Evolutionary conservation across 1,284 basidiomycete genomes (phyloP), one percentile per base, ranked within the genome.

Genomic region (Trametes sp.): DNA sequence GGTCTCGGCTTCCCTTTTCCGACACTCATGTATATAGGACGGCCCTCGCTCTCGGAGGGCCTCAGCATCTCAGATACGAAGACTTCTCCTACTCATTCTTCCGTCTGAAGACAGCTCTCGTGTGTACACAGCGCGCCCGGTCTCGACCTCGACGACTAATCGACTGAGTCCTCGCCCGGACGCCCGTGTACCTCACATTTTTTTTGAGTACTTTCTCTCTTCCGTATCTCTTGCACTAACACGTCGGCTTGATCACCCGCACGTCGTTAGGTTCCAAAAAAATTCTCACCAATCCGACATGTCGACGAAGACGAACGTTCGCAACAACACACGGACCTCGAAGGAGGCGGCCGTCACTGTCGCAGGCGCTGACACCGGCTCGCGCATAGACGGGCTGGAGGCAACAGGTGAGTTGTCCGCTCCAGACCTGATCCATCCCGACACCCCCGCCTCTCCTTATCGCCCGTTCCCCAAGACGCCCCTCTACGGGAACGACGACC

Each of bases 151-250:
- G n/a, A n/a, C n/a, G n/a, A n/a, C n/a, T n/a, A n/a, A n/a, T n/a
- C n/a, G n/a, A n/a, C n/a, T n/a, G n/a, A n/a, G n/a, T n/a, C n/a
- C n/a, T n/a, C n/a, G n/a, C n/a, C n/a, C n/a, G n/a, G n/a, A n/a
- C n/a, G n/a, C n/a, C 36, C 36, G 36, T 6, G 36, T 38, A 9
- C 16, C 36, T 38, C 36, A 38, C 36, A 38, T 50, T 50, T 50
- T n/a, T n/a, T 50, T 50, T 50, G 48, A 50, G 48, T 50, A 50
- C n/a, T 50, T 14, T 21, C 8, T 50, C 33, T 8, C 4, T 50
- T 33, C 33, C 29, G 48, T 50, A 50, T 50, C 48, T n/a, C 28
- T 29, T 50, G n/a, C n/a, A n/a, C 48, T 50, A 50, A 29, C 48
- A 19, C 48, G 29, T 50, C 48, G 48, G 48, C 2, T 50, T 50